These are phyloP conservation scores for Xylariomycetidae sp. DNA, from an alignment of 2,329 filamentous ascomycete species.

Conservation along the genomic window DNA sequence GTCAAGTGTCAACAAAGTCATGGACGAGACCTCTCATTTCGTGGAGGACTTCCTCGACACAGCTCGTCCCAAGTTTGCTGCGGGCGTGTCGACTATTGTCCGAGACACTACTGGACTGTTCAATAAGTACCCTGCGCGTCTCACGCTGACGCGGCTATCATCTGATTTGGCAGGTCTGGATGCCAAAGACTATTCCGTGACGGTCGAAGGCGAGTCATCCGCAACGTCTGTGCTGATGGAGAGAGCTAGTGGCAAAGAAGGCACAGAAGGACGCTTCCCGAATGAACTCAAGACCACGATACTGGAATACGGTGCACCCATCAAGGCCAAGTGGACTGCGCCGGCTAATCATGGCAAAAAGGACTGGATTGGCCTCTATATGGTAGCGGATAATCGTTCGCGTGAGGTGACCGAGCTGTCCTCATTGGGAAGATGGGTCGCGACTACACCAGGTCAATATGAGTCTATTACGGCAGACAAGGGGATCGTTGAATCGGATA, in stretches of 20 bases:
- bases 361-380: slow-evolving; percentile 96
- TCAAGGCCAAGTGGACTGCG: slow-evolving; percentile 86
- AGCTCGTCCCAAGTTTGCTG: slow-evolving; percentile 78
- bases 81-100: slow-evolving; percentile 81
- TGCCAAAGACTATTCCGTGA: slow-evolving; percentile 73
- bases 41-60: slow-evolving; percentile 87
- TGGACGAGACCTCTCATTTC: slow-evolving; percentile 82
- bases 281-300: slow-evolving; percentile 69
- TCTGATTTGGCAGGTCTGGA: slow-evolving; percentile 77
- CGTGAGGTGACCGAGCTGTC: slow-evolving; percentile 79
- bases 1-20: slow-evolving; percentile 78
- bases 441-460: slow-evolving; percentile 71
- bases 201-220: slow-evolving; percentile 63
- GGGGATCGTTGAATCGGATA: slow-evolving; percentile 69
- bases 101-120: slow-evolving; percentile 84
- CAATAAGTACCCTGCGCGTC: slow-evolving; percentile 80
- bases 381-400: slow-evolving; percentile 88
- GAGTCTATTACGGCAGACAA: slow-evolving; percentile 71
- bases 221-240: slow-evolving; percentile 48
- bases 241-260: slow-evolving; percentile 67
- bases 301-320: slow-evolving; percentile 85
- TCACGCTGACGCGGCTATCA: slow-evolving; percentile 75
- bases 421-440: slow-evolving; percentile 84
- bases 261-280: slow-evolving; percentile 62
- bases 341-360: slow-evolving; percentile 81